phyloP scores from a whole-genome alignment of 148 eudicot genomes.

The Limonium bicolor region DNA sequence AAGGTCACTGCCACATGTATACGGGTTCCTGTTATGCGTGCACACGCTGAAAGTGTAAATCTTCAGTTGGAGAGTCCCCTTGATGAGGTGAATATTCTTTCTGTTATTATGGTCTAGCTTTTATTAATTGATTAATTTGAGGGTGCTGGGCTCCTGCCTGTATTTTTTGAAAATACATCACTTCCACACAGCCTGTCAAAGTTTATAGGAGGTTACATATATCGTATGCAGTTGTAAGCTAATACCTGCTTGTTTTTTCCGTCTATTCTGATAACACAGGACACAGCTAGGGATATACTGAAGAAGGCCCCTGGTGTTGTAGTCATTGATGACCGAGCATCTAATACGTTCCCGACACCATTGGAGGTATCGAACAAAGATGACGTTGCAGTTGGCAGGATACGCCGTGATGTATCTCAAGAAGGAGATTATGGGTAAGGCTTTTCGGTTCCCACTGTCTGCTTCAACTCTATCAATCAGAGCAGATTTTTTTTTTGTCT shows the following conservation, averaged over 20 bases:
- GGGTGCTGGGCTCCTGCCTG: too few species aligned
- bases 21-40: slow-evolving; percentile 88
- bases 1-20: slow-evolving; percentile 85
- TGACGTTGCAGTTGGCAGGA: slow-evolving; percentile 90
- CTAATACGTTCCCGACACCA: slow-evolving; percentile 85
- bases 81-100: slow-evolving; percentile 58
- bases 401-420: slow-evolving; percentile 81
- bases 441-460: too few species aligned
- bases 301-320: slow-evolving; percentile 74
- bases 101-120: neutral
- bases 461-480: too few species aligned
- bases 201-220: too few species aligned
- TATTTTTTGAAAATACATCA: too few species aligned
- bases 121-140: neutral
- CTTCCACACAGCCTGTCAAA: too few species aligned
- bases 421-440: slow-evolving; percentile 70
- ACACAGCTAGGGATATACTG: slow-evolving; percentile 68
- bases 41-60: slow-evolving; percentile 90
- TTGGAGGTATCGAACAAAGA: slow-evolving; percentile 88
- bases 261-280: too few species aligned
- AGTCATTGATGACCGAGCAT: slow-evolving; percentile 70
- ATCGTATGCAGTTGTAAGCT: too few species aligned
- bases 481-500: too few species aligned
- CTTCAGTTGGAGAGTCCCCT: slow-evolving; percentile 86
- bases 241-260: too few species aligned